Evolutionary conservation across 2,329 filamentous ascomycete species (phyloP).

Genomic region (Trichoderma koningiopsis): DNA sequence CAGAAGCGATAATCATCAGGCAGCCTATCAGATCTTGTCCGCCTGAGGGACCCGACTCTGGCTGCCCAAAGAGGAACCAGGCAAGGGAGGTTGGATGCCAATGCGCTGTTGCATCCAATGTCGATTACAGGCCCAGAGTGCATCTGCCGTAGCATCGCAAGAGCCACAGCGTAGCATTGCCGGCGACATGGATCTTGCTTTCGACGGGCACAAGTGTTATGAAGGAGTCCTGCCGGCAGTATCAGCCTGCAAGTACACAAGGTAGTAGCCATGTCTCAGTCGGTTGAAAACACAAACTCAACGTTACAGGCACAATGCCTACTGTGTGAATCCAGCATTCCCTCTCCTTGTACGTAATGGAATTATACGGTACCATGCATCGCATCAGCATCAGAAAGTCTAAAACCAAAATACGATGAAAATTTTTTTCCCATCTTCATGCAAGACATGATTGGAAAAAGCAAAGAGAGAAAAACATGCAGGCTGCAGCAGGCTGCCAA

Average conservation of each 20-base stretch:
- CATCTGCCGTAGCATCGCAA: background rate
- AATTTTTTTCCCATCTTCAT: background rate
- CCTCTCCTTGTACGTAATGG: background rate
- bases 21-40: background rate
- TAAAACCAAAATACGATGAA: background rate
- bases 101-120: slow-evolving; percentile 13
- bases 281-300: background rate
- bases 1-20: background rate
- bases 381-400: background rate
- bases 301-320: background rate
- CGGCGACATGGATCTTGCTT: background rate
- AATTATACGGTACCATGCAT: background rate
- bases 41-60: background rate
- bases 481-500: background rate
- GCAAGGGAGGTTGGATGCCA: background rate
- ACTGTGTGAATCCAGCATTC: background rate
- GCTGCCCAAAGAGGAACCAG: background rate
- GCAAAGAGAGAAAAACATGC: background rate
- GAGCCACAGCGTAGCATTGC: background rate
- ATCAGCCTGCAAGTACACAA: background rate
- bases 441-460: background rate
- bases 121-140: background rate
- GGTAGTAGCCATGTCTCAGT: background rate
- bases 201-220: background rate
- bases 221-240: background rate